A percentile compares a stretch with the other conserved stretches of the same genome.
Evolutionary conservation across 2,329 filamentous ascomycete genomes (phyloP).

Genomic region (Paraconiothyrium brasiliense): DNA sequence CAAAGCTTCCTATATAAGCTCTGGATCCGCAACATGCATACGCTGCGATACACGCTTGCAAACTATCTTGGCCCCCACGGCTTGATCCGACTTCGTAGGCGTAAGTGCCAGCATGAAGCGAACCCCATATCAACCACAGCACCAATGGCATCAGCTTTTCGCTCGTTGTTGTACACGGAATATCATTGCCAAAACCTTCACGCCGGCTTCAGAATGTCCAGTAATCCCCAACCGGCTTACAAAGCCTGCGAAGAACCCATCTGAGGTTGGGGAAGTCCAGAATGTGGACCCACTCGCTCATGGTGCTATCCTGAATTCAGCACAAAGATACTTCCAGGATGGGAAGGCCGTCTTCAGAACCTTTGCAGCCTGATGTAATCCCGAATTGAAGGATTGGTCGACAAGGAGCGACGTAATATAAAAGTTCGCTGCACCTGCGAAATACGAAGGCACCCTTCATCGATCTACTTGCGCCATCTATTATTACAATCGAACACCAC

Average conservation of each 20-base stretch:
- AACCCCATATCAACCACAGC: neutral
- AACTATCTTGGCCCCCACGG: neutral
- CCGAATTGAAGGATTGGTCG: neutral
- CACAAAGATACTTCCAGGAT: neutral
- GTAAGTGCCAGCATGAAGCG: neutral
- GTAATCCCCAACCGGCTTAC: conserved; percentile 4
- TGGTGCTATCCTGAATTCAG: neutral
- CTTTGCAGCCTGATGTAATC: neutral
- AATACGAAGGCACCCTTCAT: neutral
- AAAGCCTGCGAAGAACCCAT: neutral
- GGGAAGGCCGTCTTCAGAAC: neutral
- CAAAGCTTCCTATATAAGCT: neutral
- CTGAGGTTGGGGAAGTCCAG: neutral
- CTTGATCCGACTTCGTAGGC: neutral
- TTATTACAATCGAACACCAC: neutral
- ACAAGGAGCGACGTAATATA: neutral
- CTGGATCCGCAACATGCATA: neutral
- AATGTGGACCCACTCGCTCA: neutral
- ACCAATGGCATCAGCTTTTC: neutral
- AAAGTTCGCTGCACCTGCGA: neutral
- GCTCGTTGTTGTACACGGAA: neutral
- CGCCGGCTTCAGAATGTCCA: neutral
- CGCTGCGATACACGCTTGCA: neutral
- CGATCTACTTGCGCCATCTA: neutral
- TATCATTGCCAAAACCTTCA: neutral